Percentiles rank a stretch among this genome's conserved stretches.
phyloP scores from a whole-genome alignment of 306 rosid species.

The Biancaea sappan region DNA sequence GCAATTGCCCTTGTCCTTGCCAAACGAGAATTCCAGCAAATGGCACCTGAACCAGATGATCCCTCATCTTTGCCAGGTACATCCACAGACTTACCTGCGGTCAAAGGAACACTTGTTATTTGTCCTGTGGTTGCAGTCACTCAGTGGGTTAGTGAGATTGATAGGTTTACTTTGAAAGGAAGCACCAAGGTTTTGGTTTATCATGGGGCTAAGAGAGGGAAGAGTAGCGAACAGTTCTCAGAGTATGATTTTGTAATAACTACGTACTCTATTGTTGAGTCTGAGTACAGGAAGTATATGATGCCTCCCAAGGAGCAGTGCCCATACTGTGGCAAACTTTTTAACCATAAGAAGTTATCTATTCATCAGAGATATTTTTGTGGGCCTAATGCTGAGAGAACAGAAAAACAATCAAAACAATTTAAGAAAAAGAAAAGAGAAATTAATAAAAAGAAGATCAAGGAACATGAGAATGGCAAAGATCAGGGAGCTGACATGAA shows the following conservation, averaged over 20 bases:
- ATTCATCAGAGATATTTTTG: constrained; percentile 65
- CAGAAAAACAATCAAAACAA: constrained; percentile 86
- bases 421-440: constrained; percentile 50
- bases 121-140: constrained; percentile 92
- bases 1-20: constrained; percentile 95
- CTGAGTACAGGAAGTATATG: constrained; percentile 74
- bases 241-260: constrained; percentile 87
- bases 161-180: constrained; percentile 73
- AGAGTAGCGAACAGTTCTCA: constrained; percentile 45
- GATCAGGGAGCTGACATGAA: constrained; percentile 9
- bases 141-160: constrained; percentile 87
- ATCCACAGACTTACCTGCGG: constrained; percentile 47
- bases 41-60: constrained; percentile 41
- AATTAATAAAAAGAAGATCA: constrained; percentile 25
- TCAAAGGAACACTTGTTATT: constrained; percentile 79
- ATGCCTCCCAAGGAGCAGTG: constrained; percentile 87
- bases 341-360: constrained; percentile 31
- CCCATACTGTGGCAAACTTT: constrained; percentile 58
- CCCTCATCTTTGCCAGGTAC: constrained; percentile 44
- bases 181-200: constrained; percentile 77
- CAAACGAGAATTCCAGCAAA: constrained; percentile 47
- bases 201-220: constrained; percentile 81
- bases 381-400: constrained; percentile 73
- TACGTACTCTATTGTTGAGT: constrained; percentile 77
- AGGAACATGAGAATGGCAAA: constrained; percentile 1